Base-by-base conservation (phyloP, 2,329 filamentous ascomycete species). In the Fusarium keratoplasticum region DNA sequence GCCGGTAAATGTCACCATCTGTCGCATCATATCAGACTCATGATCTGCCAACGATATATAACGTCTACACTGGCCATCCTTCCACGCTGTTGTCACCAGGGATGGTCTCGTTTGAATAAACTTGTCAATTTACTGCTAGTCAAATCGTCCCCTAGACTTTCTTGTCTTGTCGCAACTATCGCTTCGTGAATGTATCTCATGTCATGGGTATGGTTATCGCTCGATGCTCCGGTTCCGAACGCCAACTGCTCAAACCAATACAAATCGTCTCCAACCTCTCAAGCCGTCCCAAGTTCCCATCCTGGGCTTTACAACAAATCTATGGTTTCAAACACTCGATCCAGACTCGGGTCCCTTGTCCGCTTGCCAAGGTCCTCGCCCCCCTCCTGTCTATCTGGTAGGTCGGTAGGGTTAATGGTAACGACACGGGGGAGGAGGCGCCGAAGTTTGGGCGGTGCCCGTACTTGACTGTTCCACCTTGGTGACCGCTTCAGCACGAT, bases 1-100 rank as follows among this genome's bases (percentile, higher is more conserved):
- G 89, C 1, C 82, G 86, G 77, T 90, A 81, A 82, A 70, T 22
- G 6, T 16, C 13, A 3, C n/a, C 52, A 31, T 40, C 27, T 57
- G 4, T 38, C 20, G 25, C 31, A 22, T 33, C 29, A 35, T 5
- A 36, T 44, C 11, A 44, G n/a, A 44, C 29, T 18, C 31, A 59
- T 52, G 13, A 52, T 31, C 16, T 6, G 11, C 16, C 18, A 5
- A 33, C 10, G 3, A 31, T 55, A 25, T 16, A 63, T 35, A 38
- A 40, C 16, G 25, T 4, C 42, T 16, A 35, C 20, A 42, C 11
- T 27, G 16, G 20, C 36, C 9, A 5, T 14, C 29, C n/a, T 31
- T n/a, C 33, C 5, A 20, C 18, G 13, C 36, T 31, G 18, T 40
- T 2, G n/a, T n/a, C 18, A 36, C 29, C 10, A 36, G 29, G 10